These are phyloP conservation scores for Mucor irregularis DNA, from an alignment of 371 early-diverging fungal genomes.

Conservation along the genomic window DNA sequence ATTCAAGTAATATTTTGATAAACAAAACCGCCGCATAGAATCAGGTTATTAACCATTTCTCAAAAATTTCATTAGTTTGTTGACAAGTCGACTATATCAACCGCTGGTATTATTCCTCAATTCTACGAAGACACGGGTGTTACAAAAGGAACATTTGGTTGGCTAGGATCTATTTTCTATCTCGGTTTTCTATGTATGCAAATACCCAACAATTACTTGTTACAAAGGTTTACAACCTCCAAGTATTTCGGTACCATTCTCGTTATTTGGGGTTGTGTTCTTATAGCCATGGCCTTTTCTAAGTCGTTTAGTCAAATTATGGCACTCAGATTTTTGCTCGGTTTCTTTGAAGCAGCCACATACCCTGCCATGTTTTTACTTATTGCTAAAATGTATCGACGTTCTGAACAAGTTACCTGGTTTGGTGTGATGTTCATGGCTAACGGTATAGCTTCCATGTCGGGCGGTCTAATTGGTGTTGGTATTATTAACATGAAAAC, in stretches of 20 bases:
- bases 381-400: slow-evolving; percentile 34
- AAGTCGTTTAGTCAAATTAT: slow-evolving; percentile 30
- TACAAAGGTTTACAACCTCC: slow-evolving; percentile 14
- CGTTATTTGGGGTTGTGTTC: slow-evolving; percentile 18
- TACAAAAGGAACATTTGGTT: slow-evolving; percentile 25
- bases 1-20: no score
- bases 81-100: slow-evolving; percentile 18
- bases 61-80: not conserved
- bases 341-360: slow-evolving; percentile 30
- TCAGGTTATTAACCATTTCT: no score
- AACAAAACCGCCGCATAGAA: no score
- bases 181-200: slow-evolving; percentile 19
- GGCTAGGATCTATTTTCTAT: slow-evolving; percentile 26
- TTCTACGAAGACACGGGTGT: slow-evolving; percentile 28
- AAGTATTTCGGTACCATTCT: slow-evolving; percentile 19
- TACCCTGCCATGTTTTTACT: slow-evolving; percentile 37
- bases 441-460: slow-evolving; percentile 17
- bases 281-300: slow-evolving; percentile 20
- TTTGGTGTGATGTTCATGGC: slow-evolving; percentile 30
- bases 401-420: slow-evolving; percentile 35
- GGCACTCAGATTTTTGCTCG: slow-evolving; percentile 22
- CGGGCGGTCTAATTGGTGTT: slow-evolving; percentile 31
- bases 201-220: slow-evolving; percentile 22
- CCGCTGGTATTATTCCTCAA: slow-evolving; percentile 26
- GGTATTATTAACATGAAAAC: slow-evolving; percentile 26